These are phyloP conservation scores for Umbelopsis sp. DNA, from an alignment of 192 early-diverging fungal species.

Conservation along the genomic window DNA sequence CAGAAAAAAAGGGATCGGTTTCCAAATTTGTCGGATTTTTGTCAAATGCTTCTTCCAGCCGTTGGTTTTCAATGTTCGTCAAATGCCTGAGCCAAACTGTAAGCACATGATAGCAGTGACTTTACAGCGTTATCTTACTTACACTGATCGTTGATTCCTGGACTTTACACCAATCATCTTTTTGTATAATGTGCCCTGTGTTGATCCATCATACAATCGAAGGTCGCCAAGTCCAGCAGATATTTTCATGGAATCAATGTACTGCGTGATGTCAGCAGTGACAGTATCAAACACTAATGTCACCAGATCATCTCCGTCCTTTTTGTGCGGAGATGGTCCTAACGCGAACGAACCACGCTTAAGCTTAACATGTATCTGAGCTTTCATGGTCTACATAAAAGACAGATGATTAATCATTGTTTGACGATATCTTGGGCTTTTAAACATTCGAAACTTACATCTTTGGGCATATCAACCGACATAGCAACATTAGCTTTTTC, in stretches of 20 bases:
- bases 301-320: conserved; percentile 40
- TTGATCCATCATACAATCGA: conserved; percentile 66
- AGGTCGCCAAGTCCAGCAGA: conserved; percentile 64
- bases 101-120: neutral
- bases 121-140: neutral
- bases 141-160: conserved; percentile 22
- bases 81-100: neutral
- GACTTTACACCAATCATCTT: conserved; percentile 57
- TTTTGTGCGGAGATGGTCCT: conserved; percentile 54
- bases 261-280: conserved; percentile 54
- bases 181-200: conserved; percentile 54
- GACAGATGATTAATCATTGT: conserved; percentile 27
- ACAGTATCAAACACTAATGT: conserved; percentile 68
- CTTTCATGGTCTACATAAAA: conserved; percentile 59
- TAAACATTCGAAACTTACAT: conserved; percentile 44
- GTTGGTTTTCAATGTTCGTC: neutral
- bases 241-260: conserved; percentile 53
- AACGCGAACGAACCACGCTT: conserved; percentile 79
- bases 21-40: neutral
- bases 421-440: neutral
- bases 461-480: conserved; percentile 62
- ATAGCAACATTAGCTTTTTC: conserved; percentile 53
- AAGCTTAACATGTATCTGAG: conserved; percentile 64
- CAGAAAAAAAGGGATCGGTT: conserved; percentile 52
- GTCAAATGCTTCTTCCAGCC: conserved; percentile 16